These are phyloP conservation scores for Ceratocystis cubensis DNA, from an alignment of 2,329 filamentous ascomycete genomes.

Conservation along the genomic window DNA sequence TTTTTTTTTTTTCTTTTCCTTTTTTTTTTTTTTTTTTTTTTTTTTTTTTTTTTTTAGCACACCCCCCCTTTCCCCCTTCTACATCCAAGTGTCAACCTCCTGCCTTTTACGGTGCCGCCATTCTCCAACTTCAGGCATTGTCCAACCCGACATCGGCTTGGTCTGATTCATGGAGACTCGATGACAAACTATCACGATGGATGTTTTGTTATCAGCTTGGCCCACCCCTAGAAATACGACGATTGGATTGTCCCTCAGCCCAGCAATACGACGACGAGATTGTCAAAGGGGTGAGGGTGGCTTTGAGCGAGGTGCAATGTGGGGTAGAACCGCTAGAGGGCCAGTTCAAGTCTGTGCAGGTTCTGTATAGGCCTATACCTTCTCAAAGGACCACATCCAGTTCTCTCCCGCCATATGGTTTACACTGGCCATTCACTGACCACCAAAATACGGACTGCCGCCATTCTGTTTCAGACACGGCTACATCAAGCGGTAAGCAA, in stretches of 20 bases:
- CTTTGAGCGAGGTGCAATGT: not conserved
- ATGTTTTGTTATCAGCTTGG: not conserved
- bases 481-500: not conserved
- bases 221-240: not conserved
- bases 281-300: not conserved
- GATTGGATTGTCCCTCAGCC: not conserved
- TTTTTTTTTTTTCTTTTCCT: no score
- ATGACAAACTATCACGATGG: not conserved
- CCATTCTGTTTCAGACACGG: not conserved
- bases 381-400: not conserved
- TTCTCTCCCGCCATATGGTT: not conserved
- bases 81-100: not conserved
- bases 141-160: slow-evolving; percentile 6
- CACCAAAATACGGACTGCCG: not conserved
- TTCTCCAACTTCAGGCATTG: no score
- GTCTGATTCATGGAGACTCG: not conserved
- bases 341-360: not conserved
- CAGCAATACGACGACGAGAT: not conserved
- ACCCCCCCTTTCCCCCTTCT: not conserved
- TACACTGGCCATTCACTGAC: not conserved
- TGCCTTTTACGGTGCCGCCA: not conserved
- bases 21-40: no score
- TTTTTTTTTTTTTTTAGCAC: not conserved
- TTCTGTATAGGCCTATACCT: not conserved
- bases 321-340: not conserved